These are phyloP conservation scores for Russula sp. DNA, from an alignment of 768 basidiomycete genomes.

Conservation along the genomic window DNA sequence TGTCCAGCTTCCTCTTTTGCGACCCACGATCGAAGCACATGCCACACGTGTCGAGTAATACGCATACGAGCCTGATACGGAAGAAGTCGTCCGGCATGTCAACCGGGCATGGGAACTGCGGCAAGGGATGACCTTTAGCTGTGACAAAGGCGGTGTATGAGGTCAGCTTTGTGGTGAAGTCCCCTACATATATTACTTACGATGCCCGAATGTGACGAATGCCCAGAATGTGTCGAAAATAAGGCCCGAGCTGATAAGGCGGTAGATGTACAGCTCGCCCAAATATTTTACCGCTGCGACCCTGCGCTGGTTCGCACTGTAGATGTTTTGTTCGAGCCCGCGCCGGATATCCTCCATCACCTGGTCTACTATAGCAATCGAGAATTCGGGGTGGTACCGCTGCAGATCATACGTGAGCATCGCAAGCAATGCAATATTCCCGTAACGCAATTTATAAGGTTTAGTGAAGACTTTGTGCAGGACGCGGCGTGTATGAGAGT, in stretches of 20 bases:
- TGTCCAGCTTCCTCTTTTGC: constrained; percentile 88
- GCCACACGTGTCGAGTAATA: constrained; percentile 89
- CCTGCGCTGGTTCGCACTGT: constrained; percentile 90
- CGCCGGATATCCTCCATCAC: constrained; percentile 87
- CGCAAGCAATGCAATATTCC: constrained; percentile 81
- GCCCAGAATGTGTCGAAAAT: constrained; percentile 95
- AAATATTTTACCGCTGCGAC: constrained; percentile 91
- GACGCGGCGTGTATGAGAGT: constrained; percentile 46
- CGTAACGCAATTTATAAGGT: constrained; percentile 95
- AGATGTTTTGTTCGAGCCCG: constrained; percentile 90
- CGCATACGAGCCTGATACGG: constrained; percentile 85
- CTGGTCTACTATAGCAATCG: constrained; percentile 85
- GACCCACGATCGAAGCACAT: constrained; percentile 96
- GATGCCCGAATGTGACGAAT: constrained; percentile 90
- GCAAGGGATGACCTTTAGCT: constrained; percentile 89
- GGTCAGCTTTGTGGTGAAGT: not conserved
- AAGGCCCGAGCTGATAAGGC: constrained; percentile 79
- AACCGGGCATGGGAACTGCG: constrained; percentile 61
- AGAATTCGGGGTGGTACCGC: constrained; percentile 85
- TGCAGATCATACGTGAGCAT: constrained; percentile 95
- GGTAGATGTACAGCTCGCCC: constrained; percentile 95
- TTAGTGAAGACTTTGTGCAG: constrained; percentile 93
- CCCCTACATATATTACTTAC: constrained; percentile 44
- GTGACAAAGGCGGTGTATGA: constrained; percentile 5
- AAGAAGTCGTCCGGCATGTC: constrained; percentile 98